Evolutionary conservation across 345 rosid species (phyloP), one percentile per base, ranked within the genome.

Genomic region (Salix viminalis): DNA sequence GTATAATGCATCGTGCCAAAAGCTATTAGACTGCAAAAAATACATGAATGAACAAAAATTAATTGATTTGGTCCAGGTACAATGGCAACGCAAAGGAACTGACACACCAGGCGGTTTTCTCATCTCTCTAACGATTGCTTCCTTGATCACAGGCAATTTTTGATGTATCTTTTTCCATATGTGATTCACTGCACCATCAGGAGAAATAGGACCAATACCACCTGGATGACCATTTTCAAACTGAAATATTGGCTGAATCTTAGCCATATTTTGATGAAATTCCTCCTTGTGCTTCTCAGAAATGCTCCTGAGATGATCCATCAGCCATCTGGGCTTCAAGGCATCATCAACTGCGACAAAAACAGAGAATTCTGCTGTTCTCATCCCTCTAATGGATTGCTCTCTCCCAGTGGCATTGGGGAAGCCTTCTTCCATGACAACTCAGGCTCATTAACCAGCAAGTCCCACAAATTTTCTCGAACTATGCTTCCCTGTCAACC

Each of bases 391-490:
- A 26, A 93, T 92, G 13, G 99, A 93, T 75, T 91, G 92, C 83
- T 91, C 95, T 62, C 86, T 89, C n/a, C 97, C 99, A 0, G 97
- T 96, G 69, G 94, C 97, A 82, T 91, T 93, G 13, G 99, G 97
- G 73, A 96, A 96, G 73, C 99, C 99, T 90, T 96, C 99, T 87
- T 96, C 97, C 91, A 96, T 89, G 50, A 92, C 44, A 24, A 90
- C 81, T 3, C 84, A 0, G 86, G 85, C 72, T 90, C 88, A 36
- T 87, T 86, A 5, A 82, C 91, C 88, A 96, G 76, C 82, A 93
- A 80, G 58, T 91, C 97, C 97, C 99, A 96, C 58, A 96, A 74
- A 58, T 92, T 89, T 83, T 92, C 97, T 80, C 98, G 87, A 60
- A 93, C 86, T 7, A 87, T 36, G 50, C 99, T 97, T 70, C 99